Percentiles rank a stretch among this genome's conserved stretches.
Conservation (phyloP, 2,329 filamentous ascomycete genomes). For the Epichloe glyceriae region DNA sequence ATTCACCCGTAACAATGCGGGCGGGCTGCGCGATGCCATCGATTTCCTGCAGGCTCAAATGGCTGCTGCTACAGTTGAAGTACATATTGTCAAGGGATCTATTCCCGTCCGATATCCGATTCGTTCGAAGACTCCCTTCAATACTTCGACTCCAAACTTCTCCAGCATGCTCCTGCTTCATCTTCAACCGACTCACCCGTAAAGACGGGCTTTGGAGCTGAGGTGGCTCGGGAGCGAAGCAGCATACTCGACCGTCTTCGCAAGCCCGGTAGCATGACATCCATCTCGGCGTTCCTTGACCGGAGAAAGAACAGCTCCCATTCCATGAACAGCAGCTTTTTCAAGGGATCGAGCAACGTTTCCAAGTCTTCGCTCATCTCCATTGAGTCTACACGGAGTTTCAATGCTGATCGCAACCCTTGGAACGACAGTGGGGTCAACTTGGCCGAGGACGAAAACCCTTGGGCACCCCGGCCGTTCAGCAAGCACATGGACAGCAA, state of each 20-base stretch:
- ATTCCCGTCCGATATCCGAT: constrained; percentile 95
- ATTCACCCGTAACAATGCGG: constrained; percentile 94
- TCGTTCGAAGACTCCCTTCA: constrained; percentile 95
- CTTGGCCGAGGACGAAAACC: constrained; percentile 73
- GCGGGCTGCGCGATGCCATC: constrained; percentile 87
- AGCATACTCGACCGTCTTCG: constrained; percentile 84
- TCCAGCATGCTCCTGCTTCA: constrained; percentile 79
- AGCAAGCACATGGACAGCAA: constrained; percentile 54
- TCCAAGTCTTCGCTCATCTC: constrained; percentile 94
- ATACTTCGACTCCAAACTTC: constrained; percentile 91
- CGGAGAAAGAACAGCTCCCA: constrained; percentile 88
- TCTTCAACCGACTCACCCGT: constrained; percentile 79
- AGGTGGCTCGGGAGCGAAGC: constrained; percentile 64
- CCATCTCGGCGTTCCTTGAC: constrained; percentile 90
- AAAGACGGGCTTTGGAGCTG: constrained; percentile 71
- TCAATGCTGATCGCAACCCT: constrained; percentile 82
- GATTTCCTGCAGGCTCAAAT: constrained; percentile 83
- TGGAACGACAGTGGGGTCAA: constrained; percentile 98
- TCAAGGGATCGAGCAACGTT: constrained; percentile 82
- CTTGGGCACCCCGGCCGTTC: constrained; percentile 49
- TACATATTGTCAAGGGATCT: constrained; percentile 77
- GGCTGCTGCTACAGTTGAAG: constrained; percentile 79
- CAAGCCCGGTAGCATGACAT: constrained; percentile 89
- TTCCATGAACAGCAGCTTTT: constrained; percentile 69
- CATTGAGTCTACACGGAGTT: constrained; percentile 87